Evolutionary conservation across 768 basidiomycete genomes (phyloP).

Genomic region (Lentinula lateritia): DNA sequence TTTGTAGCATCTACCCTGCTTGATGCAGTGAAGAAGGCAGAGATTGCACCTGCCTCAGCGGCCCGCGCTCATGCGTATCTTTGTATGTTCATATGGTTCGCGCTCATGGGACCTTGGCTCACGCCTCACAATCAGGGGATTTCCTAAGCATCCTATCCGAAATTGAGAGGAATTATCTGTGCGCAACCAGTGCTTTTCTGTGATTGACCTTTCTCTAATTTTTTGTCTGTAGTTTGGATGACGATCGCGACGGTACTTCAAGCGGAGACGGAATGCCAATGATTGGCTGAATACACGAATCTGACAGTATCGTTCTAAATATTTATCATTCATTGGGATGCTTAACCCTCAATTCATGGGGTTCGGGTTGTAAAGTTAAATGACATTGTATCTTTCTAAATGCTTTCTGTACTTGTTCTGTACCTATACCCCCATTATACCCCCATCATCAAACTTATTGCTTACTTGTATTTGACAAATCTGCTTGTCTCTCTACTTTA

Average conservation of each 20-base stretch:
- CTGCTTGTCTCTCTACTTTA: background rate
- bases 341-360: background rate
- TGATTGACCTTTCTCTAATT: slow-evolving; percentile 3
- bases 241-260: slow-evolving; percentile 60
- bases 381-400: background rate
- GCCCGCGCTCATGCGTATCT: slow-evolving; percentile 84
- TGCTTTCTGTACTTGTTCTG: background rate
- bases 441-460: background rate
- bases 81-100: slow-evolving; percentile 42
- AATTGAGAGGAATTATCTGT: slow-evolving; percentile 89
- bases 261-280: slow-evolving; percentile 48
- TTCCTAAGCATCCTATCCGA: slow-evolving; percentile 88
- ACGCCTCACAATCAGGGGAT: slow-evolving; percentile 55
- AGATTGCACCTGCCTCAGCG: slow-evolving; percentile 73
- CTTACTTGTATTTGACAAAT: background rate
- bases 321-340: background rate
- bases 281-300: slow-evolving; percentile 7
- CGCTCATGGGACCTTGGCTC: background rate
- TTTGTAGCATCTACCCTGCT: slow-evolving; percentile 89
- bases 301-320: no score
- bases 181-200: slow-evolving; percentile 19
- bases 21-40: slow-evolving; percentile 77
- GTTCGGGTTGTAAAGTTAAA: slow-evolving; percentile 4
- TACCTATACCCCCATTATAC: background rate
- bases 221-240: slow-evolving; percentile 47